Evolutionary conservation across 768 basidiomycete genomes (phyloP).

Genomic region (Podaxis rugospora): DNA sequence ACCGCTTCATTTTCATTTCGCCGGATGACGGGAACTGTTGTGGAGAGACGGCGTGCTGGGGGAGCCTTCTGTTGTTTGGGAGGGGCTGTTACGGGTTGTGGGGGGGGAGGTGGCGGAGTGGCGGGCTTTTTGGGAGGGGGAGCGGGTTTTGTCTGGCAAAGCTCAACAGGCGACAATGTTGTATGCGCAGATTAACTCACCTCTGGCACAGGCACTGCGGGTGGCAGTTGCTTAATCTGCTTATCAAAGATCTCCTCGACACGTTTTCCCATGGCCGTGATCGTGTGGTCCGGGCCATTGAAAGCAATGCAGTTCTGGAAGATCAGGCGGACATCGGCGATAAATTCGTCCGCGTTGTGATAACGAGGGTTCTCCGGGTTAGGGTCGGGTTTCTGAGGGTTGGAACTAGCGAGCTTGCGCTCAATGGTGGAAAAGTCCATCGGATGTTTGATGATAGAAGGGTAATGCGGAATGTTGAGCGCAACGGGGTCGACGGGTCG

Average conservation of each 20-base stretch:
- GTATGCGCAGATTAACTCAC: conserved; percentile 37
- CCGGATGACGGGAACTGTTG: conserved; percentile 78
- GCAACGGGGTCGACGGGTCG: conserved; percentile 86
- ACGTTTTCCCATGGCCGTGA: conserved; percentile 76
- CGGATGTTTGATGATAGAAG: conserved; percentile 78
- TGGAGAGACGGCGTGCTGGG: conserved; percentile 66
- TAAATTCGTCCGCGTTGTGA: conserved; percentile 70
- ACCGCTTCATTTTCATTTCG: conserved; percentile 63
- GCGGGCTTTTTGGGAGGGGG: conserved; percentile 40
- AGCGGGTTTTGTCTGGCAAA: conserved; percentile 34
- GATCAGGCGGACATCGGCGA: conserved; percentile 80
- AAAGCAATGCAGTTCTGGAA: conserved; percentile 87
- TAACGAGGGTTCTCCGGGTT: conserved; percentile 77
- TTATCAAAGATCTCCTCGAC: conserved; percentile 87
- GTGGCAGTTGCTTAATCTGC: conserved; percentile 79
- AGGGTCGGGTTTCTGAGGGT: conserved; percentile 70
- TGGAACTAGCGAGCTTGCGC: conserved; percentile 77
- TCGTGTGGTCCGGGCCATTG: conserved; percentile 87
- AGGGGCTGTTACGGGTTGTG: conserved; percentile 33
- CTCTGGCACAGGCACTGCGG: conserved; percentile 46
- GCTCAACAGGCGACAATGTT: neutral
- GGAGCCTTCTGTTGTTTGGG: conserved; percentile 43
- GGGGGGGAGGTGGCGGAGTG: conserved; percentile 35
- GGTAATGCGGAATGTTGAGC: conserved; percentile 85
- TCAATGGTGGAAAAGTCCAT: conserved; percentile 96